Conservation (phyloP, 179 eudicot species). For the Sideroxylon spinosum region DNA sequence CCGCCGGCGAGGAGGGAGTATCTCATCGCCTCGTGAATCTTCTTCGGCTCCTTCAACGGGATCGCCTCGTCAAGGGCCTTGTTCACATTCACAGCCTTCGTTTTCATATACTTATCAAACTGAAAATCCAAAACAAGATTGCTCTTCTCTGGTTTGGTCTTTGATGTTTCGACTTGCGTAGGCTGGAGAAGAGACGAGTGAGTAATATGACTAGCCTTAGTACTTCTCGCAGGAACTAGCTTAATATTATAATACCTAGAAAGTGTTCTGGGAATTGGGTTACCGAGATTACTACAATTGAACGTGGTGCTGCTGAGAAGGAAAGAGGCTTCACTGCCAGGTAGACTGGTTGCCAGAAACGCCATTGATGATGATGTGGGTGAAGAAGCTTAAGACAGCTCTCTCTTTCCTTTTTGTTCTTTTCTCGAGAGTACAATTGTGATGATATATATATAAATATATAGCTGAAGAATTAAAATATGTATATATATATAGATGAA, state of each 20-base stretch:
- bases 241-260: neutral
- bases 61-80: conserved; percentile 39
- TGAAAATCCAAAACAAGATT: conserved; percentile 20
- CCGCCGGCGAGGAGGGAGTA: conserved; percentile 60
- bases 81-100: conserved; percentile 35
- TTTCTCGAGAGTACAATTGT: no score
- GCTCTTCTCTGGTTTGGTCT: neutral
- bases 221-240: neutral
- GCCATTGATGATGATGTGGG: neutral
- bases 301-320: neutral
- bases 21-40: conserved; percentile 57
- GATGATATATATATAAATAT: no score
- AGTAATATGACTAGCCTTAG: neutral
- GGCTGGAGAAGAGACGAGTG: neutral
- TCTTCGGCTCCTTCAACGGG: conserved; percentile 35
- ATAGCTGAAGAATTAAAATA: no score
- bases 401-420: no score
- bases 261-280: neutral
- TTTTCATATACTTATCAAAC: conserved; percentile 38
- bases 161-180: neutral
- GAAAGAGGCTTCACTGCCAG: neutral
- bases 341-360: conserved; percentile 7
- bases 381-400: neutral
- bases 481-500: no score
- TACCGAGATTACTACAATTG: neutral